Conservation (phyloP, 1,284 basidiomycete species). For the Ceraceosorus bombacis region DNA sequence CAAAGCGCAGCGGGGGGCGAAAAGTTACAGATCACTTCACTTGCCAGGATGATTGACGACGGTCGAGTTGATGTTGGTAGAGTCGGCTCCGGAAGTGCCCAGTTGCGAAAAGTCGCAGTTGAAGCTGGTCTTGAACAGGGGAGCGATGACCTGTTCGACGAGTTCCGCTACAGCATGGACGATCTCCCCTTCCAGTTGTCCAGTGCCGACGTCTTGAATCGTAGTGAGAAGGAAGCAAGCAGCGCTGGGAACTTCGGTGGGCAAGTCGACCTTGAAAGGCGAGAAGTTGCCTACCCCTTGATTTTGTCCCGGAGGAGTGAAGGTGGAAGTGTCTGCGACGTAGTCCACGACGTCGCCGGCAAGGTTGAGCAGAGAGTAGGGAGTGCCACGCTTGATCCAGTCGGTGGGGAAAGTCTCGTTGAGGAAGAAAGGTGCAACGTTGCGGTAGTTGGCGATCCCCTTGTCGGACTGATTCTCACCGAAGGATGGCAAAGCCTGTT, state of each 20-base stretch:
- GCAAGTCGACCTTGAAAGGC: conserved; percentile 10
- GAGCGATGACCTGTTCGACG: conserved; percentile 10
- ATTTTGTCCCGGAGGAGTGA: conserved; percentile 6
- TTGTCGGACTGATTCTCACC: neutral
- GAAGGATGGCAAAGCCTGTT: conserved; percentile 9
- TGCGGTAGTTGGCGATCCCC: conserved; percentile 9
- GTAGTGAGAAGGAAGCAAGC: conserved; percentile 9
- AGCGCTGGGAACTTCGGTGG: conserved; percentile 6
- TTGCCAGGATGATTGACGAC: no score
- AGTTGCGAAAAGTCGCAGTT: conserved; percentile 5
- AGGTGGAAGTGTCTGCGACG: conserved; percentile 6
- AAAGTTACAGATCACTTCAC: no score
- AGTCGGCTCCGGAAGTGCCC: neutral
- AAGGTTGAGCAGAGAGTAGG: conserved; percentile 9
- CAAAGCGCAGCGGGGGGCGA: no score
- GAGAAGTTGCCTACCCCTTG: conserved; percentile 4
- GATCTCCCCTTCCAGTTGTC: conserved; percentile 6
- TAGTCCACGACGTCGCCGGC: conserved; percentile 8
- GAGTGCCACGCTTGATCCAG: conserved; percentile 10
- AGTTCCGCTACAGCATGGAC: conserved; percentile 4
- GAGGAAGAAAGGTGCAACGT: conserved; percentile 14
- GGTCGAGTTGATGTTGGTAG: neutral
- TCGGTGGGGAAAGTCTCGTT: conserved; percentile 14
- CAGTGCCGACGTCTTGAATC: conserved; percentile 9
- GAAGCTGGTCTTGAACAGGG: conserved; percentile 12